Base-by-base conservation (phyloP, 2,329 filamentous ascomycete genomes). In the Fusarium protoensiforme region DNA sequence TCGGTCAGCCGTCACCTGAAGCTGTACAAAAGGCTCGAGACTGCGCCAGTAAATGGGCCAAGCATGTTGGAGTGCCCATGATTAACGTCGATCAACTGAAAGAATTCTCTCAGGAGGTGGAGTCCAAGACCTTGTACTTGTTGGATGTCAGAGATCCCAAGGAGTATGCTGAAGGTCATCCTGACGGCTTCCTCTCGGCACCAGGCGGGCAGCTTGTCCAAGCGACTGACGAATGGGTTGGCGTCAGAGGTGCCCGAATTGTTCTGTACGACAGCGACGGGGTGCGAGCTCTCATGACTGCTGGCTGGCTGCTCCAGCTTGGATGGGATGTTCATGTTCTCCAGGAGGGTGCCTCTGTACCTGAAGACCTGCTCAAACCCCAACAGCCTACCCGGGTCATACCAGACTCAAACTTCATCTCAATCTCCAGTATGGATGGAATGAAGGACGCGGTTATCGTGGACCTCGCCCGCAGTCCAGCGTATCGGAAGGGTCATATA, bases 171-270 rank as follows among this genome's bases (percentile, higher is more conserved):
- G 43, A 67, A 18, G 61, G 73, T 20, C 79, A 80, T 18, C 74
- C 71, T 1, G n/a, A n/a, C 3, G 75, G 77, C 14, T 80, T 80
- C 67, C 24, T 65, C 9, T 78, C 76, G 67, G 79, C 79, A 4
- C 79, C 79, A 10, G 79, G 79, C 38, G 79, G 79, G 22, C 79
- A 80, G 71, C 65, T 80, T 46, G 76, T 80, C 8, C 79, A 80
- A 67, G 79, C 79, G 2, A 80, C 78, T 1, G 79, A 80, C 22
- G 78, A 80, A 68, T 80, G 79, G 79, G 70, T 79, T 3, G 79
- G 79, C 36, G 78, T 80, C 24, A 72, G 79, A 63, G 79, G 79
- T 6, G 76, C 71, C 46, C 75, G 73, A n/a, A 68, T 80, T 56
- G 75, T 80, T 18, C 51, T 80, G 16, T 79, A 78, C 24, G 79